Evolutionary conservation across 306 rosid species (phyloP).

Genomic region (Benincasa hispida): DNA sequence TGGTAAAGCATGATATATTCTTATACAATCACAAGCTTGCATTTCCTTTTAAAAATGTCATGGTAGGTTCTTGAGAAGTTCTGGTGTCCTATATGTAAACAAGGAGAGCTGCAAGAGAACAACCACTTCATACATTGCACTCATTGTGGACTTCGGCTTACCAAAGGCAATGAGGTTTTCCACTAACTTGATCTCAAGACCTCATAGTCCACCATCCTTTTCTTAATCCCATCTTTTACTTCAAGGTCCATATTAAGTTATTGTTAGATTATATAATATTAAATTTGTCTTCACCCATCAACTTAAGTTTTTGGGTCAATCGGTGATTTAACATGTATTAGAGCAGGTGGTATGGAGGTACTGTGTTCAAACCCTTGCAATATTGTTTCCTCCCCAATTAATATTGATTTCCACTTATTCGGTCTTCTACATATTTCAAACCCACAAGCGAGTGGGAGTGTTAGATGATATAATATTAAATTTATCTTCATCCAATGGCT

Average conservation of each 20-base stretch:
- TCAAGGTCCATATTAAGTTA: neutral
- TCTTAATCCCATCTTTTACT: neutral
- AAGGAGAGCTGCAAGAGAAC: slow-evolving; percentile 55
- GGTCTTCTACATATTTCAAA: no score
- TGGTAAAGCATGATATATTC: neutral
- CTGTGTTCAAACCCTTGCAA: no score
- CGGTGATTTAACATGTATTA: no score
- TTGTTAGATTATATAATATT: no score
- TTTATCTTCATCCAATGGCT: no score
- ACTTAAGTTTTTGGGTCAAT: no score
- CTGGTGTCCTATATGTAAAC: slow-evolving; percentile 88
- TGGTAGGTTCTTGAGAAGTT: slow-evolving; percentile 28
- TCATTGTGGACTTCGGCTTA: slow-evolving; percentile 44
- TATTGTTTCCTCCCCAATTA: no score
- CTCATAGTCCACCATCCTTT: neutral
- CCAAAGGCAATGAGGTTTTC: slow-evolving; percentile 54
- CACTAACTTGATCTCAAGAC: slow-evolving; percentile 5
- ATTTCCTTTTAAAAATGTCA: neutral
- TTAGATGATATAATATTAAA: no score
- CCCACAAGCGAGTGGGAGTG: no score
- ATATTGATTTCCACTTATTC: no score
- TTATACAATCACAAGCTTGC: neutral
- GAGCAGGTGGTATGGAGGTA: no score
- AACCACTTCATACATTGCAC: slow-evolving; percentile 32
- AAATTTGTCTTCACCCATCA: no score